phyloP scores from a whole-genome alignment of 176 grass and related monocot species.

The Oryza longistaminata region DNA sequence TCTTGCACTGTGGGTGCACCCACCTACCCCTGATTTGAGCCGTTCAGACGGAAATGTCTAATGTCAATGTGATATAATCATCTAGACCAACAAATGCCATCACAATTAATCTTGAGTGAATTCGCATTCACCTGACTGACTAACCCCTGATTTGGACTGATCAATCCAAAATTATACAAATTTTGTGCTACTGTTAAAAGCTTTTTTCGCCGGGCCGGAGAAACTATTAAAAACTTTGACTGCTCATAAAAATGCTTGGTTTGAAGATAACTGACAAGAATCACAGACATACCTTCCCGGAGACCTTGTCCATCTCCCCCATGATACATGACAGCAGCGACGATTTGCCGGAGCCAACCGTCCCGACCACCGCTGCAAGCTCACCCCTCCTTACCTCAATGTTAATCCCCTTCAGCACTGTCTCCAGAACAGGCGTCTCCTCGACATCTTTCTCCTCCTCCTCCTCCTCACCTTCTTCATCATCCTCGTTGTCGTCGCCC shows the following conservation, averaged over 20 bases:
- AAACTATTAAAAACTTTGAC: too few species aligned
- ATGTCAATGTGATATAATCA: neutral
- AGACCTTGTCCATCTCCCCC: slow-evolving; percentile 73
- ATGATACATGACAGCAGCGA: slow-evolving; percentile 67
- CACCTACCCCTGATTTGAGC: neutral
- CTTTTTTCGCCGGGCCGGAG: too few species aligned
- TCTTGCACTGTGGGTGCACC: neutral
- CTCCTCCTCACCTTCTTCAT: neutral
- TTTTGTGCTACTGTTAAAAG: too few species aligned
- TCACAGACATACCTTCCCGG: slow-evolving; percentile 45
- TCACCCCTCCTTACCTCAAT: slow-evolving; percentile 45
- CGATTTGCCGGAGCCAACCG: slow-evolving; percentile 64
- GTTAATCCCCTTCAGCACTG: slow-evolving; percentile 47
- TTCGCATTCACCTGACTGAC: neutral
- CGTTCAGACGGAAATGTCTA: neutral
- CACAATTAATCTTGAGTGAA: neutral
- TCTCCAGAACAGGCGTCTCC: slow-evolving; percentile 33
- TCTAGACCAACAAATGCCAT: neutral
- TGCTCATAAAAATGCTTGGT: too few species aligned
- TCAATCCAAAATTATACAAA: neutral
- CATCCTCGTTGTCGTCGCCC: neutral
- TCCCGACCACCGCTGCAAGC: slow-evolving; percentile 58
- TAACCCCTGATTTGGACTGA: neutral
- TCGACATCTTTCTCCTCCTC: slow-evolving; percentile 18
- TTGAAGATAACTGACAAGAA: neutral